Percentiles rank a stretch among this genome's conserved stretches.
phyloP scores from a whole-genome alignment of 2,329 filamentous ascomycete species.

The Dryadomyces quercivorus region DNA sequence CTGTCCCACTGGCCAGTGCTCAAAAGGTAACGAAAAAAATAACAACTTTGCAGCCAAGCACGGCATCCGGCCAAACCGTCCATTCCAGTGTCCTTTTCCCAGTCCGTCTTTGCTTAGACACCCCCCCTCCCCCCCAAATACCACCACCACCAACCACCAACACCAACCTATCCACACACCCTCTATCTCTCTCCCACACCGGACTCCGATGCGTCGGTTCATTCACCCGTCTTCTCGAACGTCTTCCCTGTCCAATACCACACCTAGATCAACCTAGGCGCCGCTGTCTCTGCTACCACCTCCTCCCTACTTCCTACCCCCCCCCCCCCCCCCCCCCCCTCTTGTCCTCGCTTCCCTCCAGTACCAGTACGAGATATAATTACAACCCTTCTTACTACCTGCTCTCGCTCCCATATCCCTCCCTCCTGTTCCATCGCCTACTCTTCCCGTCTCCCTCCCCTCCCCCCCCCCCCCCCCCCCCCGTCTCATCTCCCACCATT shows the following conservation, averaged over 20 bases:
- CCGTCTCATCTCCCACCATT: background rate
- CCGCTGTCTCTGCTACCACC: background rate
- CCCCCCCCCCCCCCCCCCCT: background rate
- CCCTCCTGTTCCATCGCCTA: background rate
- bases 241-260: conserved; percentile 1
- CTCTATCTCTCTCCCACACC: conserved; percentile 4
- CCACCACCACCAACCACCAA: background rate
- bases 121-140: background rate
- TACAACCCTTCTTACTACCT: background rate
- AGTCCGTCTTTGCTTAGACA: background rate
- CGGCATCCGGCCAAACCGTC: background rate
- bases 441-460: background rate
- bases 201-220: conserved; percentile 19
- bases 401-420: background rate
- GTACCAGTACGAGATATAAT: background rate
- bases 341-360: background rate
- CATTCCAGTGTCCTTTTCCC: background rate
- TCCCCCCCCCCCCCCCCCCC: background rate
- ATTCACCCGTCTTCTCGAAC: conserved; percentile 16
- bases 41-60: background rate
- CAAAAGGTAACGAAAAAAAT: no score
- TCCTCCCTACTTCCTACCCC: background rate
- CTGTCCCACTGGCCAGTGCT: background rate
- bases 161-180: conserved; percentile 11
- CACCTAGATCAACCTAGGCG: background rate